phyloP scores from a whole-genome alignment of 306 rosid species.

The Parietaria judaica region DNA sequence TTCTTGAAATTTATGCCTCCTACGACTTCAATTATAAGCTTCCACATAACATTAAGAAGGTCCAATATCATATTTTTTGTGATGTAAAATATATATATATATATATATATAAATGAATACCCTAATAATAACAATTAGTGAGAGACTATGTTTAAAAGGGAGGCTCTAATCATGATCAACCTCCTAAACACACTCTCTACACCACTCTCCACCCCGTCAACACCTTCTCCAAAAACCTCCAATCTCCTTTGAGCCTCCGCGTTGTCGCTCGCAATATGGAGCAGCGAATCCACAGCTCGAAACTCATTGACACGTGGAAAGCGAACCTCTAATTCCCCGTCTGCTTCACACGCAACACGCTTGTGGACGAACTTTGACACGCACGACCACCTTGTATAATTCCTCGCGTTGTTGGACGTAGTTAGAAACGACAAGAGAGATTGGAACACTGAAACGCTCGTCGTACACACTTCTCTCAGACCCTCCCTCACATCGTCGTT shows the following conservation, averaged over 20 bases:
- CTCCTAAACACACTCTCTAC: constrained; percentile 45
- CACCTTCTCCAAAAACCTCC: constrained; percentile 41
- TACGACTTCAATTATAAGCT: too few species aligned
- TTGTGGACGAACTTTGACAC: constrained; percentile 44
- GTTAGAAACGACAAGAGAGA: constrained; percentile 25
- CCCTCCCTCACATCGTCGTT: constrained; percentile 19
- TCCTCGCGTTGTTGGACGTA: constrained; percentile 23
- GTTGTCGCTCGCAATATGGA: constrained; percentile 8
- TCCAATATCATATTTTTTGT: too few species aligned
- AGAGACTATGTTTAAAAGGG: constrained; percentile 49
- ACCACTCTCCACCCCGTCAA: constrained; percentile 45
- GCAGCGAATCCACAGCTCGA: constrained; percentile 32
- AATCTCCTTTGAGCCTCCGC: constrained; percentile 22
- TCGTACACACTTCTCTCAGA: constrained; percentile 22
- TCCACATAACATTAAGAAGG: too few species aligned
- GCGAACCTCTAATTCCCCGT: constrained; percentile 25
- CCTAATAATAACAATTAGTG: constrained; percentile 17
- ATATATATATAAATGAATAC: background rate
- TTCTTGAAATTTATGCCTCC: too few species aligned
- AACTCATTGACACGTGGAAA: constrained; percentile 28
- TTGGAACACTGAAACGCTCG: constrained; percentile 22
- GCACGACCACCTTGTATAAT: constrained; percentile 25
- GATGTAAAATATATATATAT: background rate
- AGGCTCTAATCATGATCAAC: constrained; percentile 51
- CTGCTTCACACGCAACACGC: constrained; percentile 24